Conservation (phyloP, 2,329 filamentous ascomycete genomes). For the Mycocentrospora acerina region DNA sequence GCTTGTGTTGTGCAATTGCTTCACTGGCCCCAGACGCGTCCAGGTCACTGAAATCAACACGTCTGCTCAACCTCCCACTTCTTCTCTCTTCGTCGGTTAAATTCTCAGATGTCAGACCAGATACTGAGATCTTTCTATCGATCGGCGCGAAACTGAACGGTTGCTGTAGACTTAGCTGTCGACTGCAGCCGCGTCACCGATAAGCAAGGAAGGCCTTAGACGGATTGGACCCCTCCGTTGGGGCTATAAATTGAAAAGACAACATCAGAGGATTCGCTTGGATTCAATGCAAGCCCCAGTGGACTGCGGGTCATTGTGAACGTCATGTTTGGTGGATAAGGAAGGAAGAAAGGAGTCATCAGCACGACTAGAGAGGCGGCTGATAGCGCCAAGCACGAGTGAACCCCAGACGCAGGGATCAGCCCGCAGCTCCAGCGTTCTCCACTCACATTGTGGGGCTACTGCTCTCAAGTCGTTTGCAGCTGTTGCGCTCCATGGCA, state of each 20-base stretch:
- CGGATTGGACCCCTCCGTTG: constrained; percentile 54
- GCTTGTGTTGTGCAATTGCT: no score
- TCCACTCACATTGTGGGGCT: not conserved
- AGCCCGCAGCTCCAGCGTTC: not conserved
- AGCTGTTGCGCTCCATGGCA: no score
- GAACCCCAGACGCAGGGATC: no score
- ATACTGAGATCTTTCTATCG: constrained; percentile 7
- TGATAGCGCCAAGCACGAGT: constrained; percentile 17
- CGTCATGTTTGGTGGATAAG: constrained; percentile 32
- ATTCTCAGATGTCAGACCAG: not conserved
- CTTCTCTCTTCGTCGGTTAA: not conserved
- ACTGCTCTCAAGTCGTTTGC: no score
- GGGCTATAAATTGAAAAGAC: constrained; percentile 50
- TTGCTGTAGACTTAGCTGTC: no score
- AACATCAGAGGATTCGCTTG: constrained; percentile 25
- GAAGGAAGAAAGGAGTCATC: constrained; percentile 29
- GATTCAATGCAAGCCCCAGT: constrained; percentile 23
- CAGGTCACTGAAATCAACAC: no score
- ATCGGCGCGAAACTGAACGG: constrained; percentile 28
- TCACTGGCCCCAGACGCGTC: no score
- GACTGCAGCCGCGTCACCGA: constrained; percentile 25
- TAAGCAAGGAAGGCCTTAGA: constrained; percentile 41
- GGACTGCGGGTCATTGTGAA: constrained; percentile 22
- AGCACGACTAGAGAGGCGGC: constrained; percentile 8
- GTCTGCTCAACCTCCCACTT: no score